Base-by-base conservation (phyloP, 345 rosid species). In the Populus tremula region DNA sequence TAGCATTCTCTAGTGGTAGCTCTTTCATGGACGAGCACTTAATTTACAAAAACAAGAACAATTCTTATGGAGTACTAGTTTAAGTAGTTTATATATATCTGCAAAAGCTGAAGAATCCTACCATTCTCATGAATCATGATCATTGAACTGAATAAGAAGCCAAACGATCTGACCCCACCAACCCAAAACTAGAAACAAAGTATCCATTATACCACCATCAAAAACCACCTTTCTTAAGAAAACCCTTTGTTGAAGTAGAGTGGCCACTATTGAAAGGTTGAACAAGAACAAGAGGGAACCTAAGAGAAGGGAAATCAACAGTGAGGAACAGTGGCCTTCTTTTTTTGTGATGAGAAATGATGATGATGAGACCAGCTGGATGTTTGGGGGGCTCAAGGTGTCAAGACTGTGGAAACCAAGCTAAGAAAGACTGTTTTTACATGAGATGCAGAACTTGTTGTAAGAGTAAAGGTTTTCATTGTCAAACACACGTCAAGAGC, bases 361-460 rank as follows among this genome's bases (percentile, higher is more conserved):
- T 35, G 49, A 78, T 72, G 81, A 66, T 66, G 61, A 78, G 81
- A 53, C 68, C 72, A 66, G 78, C 29, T 8, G 11, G 66, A 31
- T 36, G 71, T 16, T 47, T 67, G 31, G 75, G 82, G 27, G 79
- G 81, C 3, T 79, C 77, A 79, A 87, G 90, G 56, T 90, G 94
- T 74, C 86, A 90, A 80, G 94, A 90, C 64, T 90, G 94, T 81
- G 94, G 94, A 45, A 90, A 90, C 81, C 90, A 90, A 74, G 88
- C 94, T 1, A 90, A 90, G 86, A 90, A 84, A 84, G 91, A 87
- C 65, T 89, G 94, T 78, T 33, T 59, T 31, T 80, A 85, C 64
- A 79, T 77, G 85, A 86, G 90, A 75, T 90, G 94, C 77, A 81
- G 94, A 71, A 87, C 92, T 70, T 90, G 94, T 62, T 90, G 94